Conservation (phyloP, 2,329 filamentous ascomycete species). For the Fusarium solani-melongenae region DNA sequence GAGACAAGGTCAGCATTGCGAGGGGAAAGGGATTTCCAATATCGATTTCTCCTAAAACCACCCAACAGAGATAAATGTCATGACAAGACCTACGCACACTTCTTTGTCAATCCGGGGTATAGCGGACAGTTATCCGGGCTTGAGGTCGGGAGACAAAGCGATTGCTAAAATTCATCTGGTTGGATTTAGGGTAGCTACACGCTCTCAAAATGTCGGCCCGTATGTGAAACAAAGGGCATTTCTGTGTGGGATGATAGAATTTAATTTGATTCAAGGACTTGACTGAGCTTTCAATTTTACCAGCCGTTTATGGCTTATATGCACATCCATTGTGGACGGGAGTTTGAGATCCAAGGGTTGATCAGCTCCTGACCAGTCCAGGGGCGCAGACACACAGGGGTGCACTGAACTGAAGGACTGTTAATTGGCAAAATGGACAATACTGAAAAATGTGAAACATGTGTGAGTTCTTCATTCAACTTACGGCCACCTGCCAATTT, state of each 20-base stretch:
- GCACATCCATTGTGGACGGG: background rate
- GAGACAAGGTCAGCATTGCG: background rate
- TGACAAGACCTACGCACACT: background rate
- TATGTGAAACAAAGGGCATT: background rate
- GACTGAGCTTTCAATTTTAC: background rate
- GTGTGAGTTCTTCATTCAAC: background rate
- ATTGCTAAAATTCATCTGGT: background rate
- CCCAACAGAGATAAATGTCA: background rate
- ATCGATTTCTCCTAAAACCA: background rate
- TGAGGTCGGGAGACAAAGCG: background rate
- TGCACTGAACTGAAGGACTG: background rate
- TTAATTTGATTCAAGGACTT: background rate
- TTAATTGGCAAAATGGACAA: background rate
- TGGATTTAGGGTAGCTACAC: background rate
- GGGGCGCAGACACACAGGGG: background rate
- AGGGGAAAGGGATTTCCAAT: background rate
- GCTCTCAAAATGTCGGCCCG: background rate
- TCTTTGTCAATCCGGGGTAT: background rate
- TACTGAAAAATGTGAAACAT: background rate
- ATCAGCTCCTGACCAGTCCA: background rate
- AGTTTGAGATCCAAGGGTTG: background rate
- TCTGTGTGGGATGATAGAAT: background rate
- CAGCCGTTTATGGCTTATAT: background rate
- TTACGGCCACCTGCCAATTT: background rate
- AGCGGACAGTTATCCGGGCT: background rate